Evolutionary conservation across 1,284 basidiomycete genomes (phyloP), one percentile per base, ranked within the genome.

Genomic region (Coniferiporia sulphurascens): DNA sequence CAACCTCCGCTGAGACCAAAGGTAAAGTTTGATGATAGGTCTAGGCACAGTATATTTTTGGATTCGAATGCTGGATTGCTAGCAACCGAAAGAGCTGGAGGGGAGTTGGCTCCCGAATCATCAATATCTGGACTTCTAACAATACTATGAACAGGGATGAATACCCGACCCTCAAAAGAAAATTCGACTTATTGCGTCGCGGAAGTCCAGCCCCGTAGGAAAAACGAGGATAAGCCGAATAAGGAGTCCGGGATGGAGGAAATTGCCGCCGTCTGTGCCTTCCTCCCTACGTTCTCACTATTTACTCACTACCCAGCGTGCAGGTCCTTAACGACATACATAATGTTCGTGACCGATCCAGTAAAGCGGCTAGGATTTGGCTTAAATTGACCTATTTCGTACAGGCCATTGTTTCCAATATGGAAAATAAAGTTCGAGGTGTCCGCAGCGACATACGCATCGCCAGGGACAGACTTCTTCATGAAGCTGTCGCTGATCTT

Each of bases 331-430:
- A 59, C 21, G 41, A 48, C 12, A 59, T 62, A 45, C 61, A 62
- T 21, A 49, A 62, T 54, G 61, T 60, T 43, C 17, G 58, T 55
- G 8, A 4, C 49, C 34, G 44, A 15, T 46, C 13, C 3, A 5
- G 34, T 22, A 41, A 10, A 15, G 13, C 17, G 12, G 34, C 38
- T 46, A 17, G 17, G 15, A 49, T 27, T 59, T 57, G 12, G 50
- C 63, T 67, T 22, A 70, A 27, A 44, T 27, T 27, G 27, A 27
- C 5, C 27, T 27, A 27, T 19, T 45, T 43, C 56, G 45, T 59
- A 3, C 59, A 83, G 77, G 75, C 73, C 17, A 69, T 82, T 17
- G 63, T 80, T 17, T 69, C 68, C 50, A 78, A 77, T 36, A 71
- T 82, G 43, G 69, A 70, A 0, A 71, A 70, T 43, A 76, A 72